Evolutionary conservation across 139 green algal genomes (phyloP), one percentile per base, ranked within the genome.

Genomic region (Monoraphidium neglectum): DNA sequence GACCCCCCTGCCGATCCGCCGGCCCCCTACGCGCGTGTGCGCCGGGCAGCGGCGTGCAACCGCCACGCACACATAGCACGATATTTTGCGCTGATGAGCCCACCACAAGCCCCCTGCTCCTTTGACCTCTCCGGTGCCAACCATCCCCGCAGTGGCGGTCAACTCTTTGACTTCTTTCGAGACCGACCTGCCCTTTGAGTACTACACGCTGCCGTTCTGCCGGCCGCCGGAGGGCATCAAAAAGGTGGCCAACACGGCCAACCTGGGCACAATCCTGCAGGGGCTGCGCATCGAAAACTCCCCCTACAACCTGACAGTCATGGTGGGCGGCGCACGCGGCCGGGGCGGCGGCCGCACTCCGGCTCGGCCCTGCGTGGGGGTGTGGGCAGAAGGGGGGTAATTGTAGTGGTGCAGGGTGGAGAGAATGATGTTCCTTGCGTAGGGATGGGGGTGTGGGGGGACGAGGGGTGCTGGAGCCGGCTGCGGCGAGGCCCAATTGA

Each of bases 201-300:
- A 98, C 80, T 99, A 99, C 85, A 87, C 82, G 12, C 79, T 98
- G 79, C 95, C 95, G 0, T 99, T 98, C 74, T 99, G 95, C 88
- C 89, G 90, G 68, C 95, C 95, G 3, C 30, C 70, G 1, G 92
- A 93, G 76, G 95, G 93, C 12, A 81, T 97, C 4, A 76, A 92
- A 26, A 87, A 82, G 36, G 80, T 90, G 8, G 66, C 85, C 3
- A 87, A 80, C 72, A 85, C 82, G 47, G 90, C 96, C 47, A 99
- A 99, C 79, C 90, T 94, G 24, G 95, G 95, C 47, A 98, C 97
- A 15, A 89, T 99, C 23, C 71, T 98, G 37, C 84, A 93, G 74
- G 95, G 95, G 53, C 63, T 93, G 70, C 82, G 98, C 53, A 98
- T 92, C 79, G 97, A 51, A 12, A 51, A 51, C 43, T 51, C 24